A percentile compares a stretch with the other conserved stretches of the same genome.
Conservation (phyloP, 495 filamentous ascomycete genomes). For the Aspergillus olivimuriae region DNA sequence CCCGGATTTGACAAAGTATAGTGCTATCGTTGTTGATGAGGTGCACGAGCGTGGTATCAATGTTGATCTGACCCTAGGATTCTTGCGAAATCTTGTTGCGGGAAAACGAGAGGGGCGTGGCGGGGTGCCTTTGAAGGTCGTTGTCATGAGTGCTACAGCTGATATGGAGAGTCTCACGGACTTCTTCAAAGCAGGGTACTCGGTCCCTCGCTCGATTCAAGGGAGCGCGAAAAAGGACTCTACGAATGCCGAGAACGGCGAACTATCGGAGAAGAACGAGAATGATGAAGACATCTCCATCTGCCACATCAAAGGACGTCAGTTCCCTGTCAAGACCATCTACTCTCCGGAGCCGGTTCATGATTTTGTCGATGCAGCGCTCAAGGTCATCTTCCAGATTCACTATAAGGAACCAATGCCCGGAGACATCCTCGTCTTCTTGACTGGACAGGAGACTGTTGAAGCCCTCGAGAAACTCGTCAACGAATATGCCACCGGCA, state of each 20-base stretch:
- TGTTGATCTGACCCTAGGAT: conserved; percentile 84
- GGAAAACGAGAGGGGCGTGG: conserved; percentile 53
- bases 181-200: conserved; percentile 60
- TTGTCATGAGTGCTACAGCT: conserved; percentile 95
- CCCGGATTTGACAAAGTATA: conserved; percentile 76
- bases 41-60: conserved; percentile 97
- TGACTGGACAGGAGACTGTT: conserved; percentile 91
- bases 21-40: conserved; percentile 88
- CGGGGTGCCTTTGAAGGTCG: conserved; percentile 73
- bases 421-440: conserved; percentile 88
- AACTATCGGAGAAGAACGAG: not conserved
- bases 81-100: conserved; percentile 67
- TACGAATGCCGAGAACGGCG: conserved; percentile 1
- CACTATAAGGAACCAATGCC: conserved; percentile 83
- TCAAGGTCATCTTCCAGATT: conserved; percentile 82
- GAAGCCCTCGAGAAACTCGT: conserved; percentile 74
- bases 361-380: conserved; percentile 75
- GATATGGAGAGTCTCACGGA: conserved; percentile 69
- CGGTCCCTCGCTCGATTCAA: conserved; percentile 11
- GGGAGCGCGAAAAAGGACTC: conserved; percentile 1
- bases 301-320: conserved; percentile 79
- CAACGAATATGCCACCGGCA: conserved; percentile 65
- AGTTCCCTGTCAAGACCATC: conserved; percentile 75
- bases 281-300: conserved; percentile 37
- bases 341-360: conserved; percentile 72